Conservation (phyloP, 2,329 filamentous ascomycete genomes). For the Aureobasidium subglaciale region DNA sequence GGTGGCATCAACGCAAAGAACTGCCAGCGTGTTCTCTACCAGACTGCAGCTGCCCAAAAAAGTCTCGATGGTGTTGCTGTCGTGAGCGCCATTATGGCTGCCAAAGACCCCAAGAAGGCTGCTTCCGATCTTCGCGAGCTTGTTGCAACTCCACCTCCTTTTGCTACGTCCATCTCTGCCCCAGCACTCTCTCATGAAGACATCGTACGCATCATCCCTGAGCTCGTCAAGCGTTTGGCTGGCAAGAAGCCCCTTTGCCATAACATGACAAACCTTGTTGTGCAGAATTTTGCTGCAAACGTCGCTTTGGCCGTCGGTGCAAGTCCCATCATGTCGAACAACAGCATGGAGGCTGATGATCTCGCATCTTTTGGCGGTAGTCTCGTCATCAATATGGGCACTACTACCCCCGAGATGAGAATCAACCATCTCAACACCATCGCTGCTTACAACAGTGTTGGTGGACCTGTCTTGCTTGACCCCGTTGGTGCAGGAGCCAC, state of each 20-base stretch:
- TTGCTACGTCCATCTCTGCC: slow-evolving; percentile 22
- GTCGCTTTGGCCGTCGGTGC: slow-evolving; percentile 77
- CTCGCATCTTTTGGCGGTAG: slow-evolving; percentile 69
- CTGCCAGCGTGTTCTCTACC: slow-evolving; percentile 64
- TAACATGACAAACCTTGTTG: slow-evolving; percentile 96
- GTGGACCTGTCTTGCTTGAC: slow-evolving; percentile 74
- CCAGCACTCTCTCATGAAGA: slow-evolving; percentile 26
- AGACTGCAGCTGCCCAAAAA: slow-evolving; percentile 53
- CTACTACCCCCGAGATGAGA: slow-evolving; percentile 68
- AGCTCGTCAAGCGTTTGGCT: slow-evolving; percentile 52
- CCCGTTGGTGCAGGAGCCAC: slow-evolving; percentile 89
- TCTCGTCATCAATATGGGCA: slow-evolving; percentile 93
- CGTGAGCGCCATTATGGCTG: slow-evolving; percentile 80
- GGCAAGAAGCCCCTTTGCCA: slow-evolving; percentile 67
- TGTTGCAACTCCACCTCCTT: slow-evolving; percentile 40
- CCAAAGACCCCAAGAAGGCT: slow-evolving; percentile 57
- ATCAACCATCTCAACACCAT: slow-evolving; percentile 67
- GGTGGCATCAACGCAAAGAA: slow-evolving; percentile 79
- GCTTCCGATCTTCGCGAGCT: slow-evolving; percentile 53
- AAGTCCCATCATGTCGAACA: slow-evolving; percentile 90
- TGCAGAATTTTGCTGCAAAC: slow-evolving; percentile 91
- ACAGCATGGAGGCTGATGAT: slow-evolving; percentile 73
- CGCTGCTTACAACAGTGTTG: slow-evolving; percentile 69
- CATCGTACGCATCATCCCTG: slow-evolving; percentile 24
- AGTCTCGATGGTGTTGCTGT: slow-evolving; percentile 74